Base-by-base conservation (phyloP, 768 basidiomycete species). In the Calocybe cyanea region DNA sequence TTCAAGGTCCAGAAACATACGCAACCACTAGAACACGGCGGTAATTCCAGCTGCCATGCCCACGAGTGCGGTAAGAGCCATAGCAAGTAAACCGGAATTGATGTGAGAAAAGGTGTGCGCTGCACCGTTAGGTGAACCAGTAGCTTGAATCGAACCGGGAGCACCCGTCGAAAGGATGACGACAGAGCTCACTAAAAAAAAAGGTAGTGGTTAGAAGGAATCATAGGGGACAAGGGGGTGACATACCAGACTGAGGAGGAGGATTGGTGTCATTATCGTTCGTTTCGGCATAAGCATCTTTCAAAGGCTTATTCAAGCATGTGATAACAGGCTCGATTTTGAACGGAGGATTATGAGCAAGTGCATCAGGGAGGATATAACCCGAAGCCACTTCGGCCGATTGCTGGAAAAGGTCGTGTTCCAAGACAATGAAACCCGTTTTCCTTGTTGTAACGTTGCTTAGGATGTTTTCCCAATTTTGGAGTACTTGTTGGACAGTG, bases 361-460 rank as follows among this genome's bases (percentile, higher is more conserved):
- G 68, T 5, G 87, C 91, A 57, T 83, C 80, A 2, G 91, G 91
- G 13, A 92, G 75, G 57, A 92, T 81, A 68, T 92, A 92, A 30
- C 87, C 89, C 31, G 85, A 85, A 3, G 91, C 90, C 17, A 93
- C 74, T 49, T 92, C 86, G 35, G 92, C 90, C 1, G 82, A 74
- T 61, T 92, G 84, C 63, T 84, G 80, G 72, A 89, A 92, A 25
- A 92, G 73, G 64, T 92, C 91, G 61, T 89, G 86, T 63, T 89
- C 87, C 28, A 95, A 75, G 40, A 90, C 86, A 56, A 95, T 90
- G 73, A 95, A 95, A 9, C 92, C 92, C n/a, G 63, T 78, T 56
- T 73, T 51, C 45, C 87, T 67, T 19, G 63, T 57, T 2, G 79
- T 65, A 7, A 75, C 83, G 55, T 83, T 84, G 38, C 64, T 65